Base-by-base conservation (phyloP, 306 rosid species). In the Quercus suber region DNA sequence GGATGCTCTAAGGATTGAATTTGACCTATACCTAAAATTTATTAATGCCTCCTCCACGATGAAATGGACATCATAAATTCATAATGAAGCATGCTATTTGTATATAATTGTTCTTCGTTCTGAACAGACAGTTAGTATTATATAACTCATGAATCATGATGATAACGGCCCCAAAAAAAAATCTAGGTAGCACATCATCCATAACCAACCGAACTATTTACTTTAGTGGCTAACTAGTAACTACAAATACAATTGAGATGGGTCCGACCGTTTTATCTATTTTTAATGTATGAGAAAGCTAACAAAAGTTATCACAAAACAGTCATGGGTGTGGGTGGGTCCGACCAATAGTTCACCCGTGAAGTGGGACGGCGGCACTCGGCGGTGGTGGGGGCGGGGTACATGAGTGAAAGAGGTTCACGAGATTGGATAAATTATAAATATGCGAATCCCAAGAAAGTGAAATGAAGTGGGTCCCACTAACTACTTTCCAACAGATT, bases 391-490 rank as follows among this genome's bases (percentile, higher is more conserved):
- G 3, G 27, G 3, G 61, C 6, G 37, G 2, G 2, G 18, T 1
- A 2, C n/a, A 0, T 5, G 49, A 59, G 13, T 8, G 51, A 0
- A 59, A 12, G 33, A 28, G 55, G 77, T 23, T 78, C 82, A 73
- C 78, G 83, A 65, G 78, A 73, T 17, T 33, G 52, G 77, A 43
- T 43, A 49, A 45, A 71, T 10, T 6, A 43, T n/a, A 49, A 21
- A 71, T 3, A n/a, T 25, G 51, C 78, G 45, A 71, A 71, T 23
- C 67, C 63, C 78, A 64, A 73, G 25, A 80, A 80, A 64, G 82
- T 71, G 72, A 60, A 71, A 23, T 14, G 56, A 2, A 11, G 15
- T 15, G 68, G 74, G 31, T 17, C 69, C 35, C 0, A 35, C 78
- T 59, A 35, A 21, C 74, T 21, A n/a, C 72, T 79, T 58, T 60